Percentiles rank a stretch among this genome's conserved stretches.
These are phyloP conservation scores for Ceratocystis cubensis DNA, from an alignment of 2,329 filamentous ascomycete genomes.

Conservation along the genomic window DNA sequence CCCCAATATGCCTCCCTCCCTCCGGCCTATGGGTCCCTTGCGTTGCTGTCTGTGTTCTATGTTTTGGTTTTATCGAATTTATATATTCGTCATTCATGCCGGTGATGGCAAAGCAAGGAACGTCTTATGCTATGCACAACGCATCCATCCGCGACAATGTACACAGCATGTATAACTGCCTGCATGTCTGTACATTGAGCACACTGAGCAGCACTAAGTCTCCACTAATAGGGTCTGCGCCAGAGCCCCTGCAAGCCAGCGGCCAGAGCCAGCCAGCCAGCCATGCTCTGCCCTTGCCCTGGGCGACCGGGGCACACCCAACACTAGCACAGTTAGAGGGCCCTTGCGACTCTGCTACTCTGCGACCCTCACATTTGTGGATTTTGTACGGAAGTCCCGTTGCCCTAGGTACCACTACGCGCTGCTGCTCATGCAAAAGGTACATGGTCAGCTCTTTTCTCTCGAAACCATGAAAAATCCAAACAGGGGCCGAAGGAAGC, in stretches of 20 bases:
- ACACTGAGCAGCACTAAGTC: too few relatives aligned
- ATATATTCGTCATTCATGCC: not conserved
- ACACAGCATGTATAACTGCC: too few relatives aligned
- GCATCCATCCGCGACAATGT: too few relatives aligned
- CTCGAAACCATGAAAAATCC: not conserved
- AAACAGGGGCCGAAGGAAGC: slow-evolving; percentile 5
- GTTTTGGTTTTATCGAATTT: slow-evolving; percentile 4
- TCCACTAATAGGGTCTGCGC: too few relatives aligned
- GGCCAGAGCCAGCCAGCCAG: not conserved
- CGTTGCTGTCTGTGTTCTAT: not conserved
- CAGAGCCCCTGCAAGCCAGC: not conserved
- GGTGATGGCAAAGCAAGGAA: not conserved
- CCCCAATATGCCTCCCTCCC: slow-evolving; percentile 5
- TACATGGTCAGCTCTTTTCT: not conserved
- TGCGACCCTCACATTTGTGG: not conserved
- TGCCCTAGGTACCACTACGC: not conserved
- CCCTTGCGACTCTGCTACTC: slow-evolving; percentile 8
- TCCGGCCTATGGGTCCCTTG: not conserved
- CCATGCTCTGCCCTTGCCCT: not conserved
- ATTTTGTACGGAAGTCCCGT: slow-evolving; percentile 8
- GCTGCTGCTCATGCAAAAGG: not conserved
- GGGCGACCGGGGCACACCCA: not conserved
- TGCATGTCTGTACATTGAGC: too few relatives aligned
- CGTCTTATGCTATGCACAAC: not conserved
- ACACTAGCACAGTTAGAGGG: not conserved